Percentiles rank a stretch among this genome's conserved stretches.
phyloP scores from a whole-genome alignment of 2,329 filamentous ascomycete genomes.

The Thermomyces lanuginosus region DNA sequence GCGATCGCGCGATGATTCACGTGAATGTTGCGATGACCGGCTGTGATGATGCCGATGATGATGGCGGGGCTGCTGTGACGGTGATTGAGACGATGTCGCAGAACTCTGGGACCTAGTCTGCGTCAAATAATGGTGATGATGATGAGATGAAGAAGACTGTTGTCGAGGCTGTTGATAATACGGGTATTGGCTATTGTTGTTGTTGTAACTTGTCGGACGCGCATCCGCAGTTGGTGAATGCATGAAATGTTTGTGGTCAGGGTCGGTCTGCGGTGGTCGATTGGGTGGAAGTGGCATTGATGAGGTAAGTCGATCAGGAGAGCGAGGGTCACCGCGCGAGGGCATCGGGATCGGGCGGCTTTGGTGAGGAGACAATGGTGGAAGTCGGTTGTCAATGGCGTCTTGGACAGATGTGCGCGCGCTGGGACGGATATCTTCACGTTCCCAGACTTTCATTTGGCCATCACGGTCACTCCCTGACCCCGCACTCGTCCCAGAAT shows the following conservation, averaged over 20 bases:
- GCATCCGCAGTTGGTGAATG: constrained; percentile 1
- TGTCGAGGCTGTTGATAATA: constrained; percentile 4
- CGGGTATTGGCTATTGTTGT: constrained; percentile 6
- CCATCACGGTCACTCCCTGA: neutral
- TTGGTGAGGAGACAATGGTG: no score
- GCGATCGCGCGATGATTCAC: constrained; percentile 8
- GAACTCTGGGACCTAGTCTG: constrained; percentile 3
- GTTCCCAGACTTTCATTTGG: neutral
- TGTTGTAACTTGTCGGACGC: constrained; percentile 1
- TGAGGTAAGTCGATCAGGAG: no score
- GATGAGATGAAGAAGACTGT: constrained; percentile 6
- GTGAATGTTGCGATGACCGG: constrained; percentile 4
- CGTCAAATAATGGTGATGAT: constrained; percentile 6
- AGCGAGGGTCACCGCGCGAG: no score
- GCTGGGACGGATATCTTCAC: neutral
- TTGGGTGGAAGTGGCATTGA: no score
- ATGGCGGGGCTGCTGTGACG: constrained; percentile 3
- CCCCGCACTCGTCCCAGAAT: constrained; percentile 3
- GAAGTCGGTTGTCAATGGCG: constrained; percentile 4
- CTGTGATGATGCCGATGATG: constrained; percentile 2
- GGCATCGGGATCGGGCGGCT: no score
- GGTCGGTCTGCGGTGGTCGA: constrained; percentile 1
- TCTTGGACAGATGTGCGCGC: neutral
- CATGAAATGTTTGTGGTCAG: constrained; percentile 1
- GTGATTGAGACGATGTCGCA: no score